phyloP scores from a whole-genome alignment of 2,329 filamentous ascomycete species.

The Penicillium brevicompactum region DNA sequence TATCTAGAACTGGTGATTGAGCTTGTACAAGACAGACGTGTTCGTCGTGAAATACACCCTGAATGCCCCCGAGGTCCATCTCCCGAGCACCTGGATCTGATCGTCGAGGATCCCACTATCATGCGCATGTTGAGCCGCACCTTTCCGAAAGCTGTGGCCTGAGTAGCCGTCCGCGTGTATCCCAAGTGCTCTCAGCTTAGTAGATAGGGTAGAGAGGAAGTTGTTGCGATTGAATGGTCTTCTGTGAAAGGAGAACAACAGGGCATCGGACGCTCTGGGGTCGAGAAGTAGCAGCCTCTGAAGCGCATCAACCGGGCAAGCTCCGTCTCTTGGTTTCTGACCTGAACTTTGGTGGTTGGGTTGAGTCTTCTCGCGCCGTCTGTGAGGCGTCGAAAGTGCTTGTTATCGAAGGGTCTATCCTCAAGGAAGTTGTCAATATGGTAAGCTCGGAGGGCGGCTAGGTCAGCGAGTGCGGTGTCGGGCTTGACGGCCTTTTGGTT shows the following conservation, averaged over 20 bases:
- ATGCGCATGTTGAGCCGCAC: no score
- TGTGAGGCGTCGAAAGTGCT: constrained; percentile 9
- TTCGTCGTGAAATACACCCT: no score
- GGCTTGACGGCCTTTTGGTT: constrained; percentile 2
- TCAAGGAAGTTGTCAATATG: not conserved
- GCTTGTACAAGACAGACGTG: no score
- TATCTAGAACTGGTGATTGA: constrained; percentile 11
- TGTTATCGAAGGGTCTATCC: constrained; percentile 4
- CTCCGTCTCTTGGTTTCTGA: constrained; percentile 8
- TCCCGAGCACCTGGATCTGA: no score
- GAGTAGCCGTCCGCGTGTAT: no score
- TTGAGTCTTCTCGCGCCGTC: constrained; percentile 12
- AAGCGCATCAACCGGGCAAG: constrained; percentile 5
- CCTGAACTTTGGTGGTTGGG: constrained; percentile 3
- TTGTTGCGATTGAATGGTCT: not conserved
- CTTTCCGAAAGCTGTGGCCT: no score
- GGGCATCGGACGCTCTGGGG: constrained; percentile 5
- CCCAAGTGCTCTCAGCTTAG: no score
- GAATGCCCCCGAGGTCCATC: no score
- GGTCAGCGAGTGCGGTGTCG: constrained; percentile 7
- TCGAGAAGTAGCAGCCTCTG: constrained; percentile 10
- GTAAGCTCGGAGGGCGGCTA: not conserved
- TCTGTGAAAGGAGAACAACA: constrained; percentile 2
- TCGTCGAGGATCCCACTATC: no score
- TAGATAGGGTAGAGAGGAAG: not conserved